Evolutionary conservation across 768 basidiomycete species (phyloP).

Genomic region (Amylocystis lapponica): DNA sequence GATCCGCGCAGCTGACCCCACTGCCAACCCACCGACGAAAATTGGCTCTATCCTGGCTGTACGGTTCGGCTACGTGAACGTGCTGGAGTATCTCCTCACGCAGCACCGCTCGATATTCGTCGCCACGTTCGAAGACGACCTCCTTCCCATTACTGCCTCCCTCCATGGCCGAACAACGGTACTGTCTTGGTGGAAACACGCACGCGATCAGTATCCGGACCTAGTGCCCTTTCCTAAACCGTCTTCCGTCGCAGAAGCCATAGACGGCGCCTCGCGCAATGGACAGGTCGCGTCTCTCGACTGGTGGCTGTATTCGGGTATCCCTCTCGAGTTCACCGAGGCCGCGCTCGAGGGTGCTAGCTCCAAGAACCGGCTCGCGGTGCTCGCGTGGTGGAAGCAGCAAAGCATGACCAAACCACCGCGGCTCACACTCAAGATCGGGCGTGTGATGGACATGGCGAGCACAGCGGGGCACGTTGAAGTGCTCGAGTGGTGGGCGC

Average conservation of each 20-base stretch:
- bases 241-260: conserved; percentile 56
- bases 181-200: conserved; percentile 79
- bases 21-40: conserved; percentile 54
- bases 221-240: conserved; percentile 50
- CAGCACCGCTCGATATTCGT: conserved; percentile 62
- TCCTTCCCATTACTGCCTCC: conserved; percentile 76
- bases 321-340: conserved; percentile 70
- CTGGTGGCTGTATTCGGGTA: conserved; percentile 73
- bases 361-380: conserved; percentile 66
- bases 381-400: conserved; percentile 81
- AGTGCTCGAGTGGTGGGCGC: conserved; percentile 82
- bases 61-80: conserved; percentile 69
- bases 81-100: conserved; percentile 69
- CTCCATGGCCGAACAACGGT: conserved; percentile 66
- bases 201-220: conserved; percentile 53
- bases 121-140: conserved; percentile 55
- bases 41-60: conserved; percentile 62
- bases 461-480: conserved; percentile 71
- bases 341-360: conserved; percentile 76
- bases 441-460: conserved; percentile 82
- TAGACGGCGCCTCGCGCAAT: conserved; percentile 74
- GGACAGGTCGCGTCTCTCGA: conserved; percentile 71
- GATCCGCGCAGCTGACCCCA: conserved; percentile 56
- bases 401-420: conserved; percentile 34
- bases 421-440: conserved; percentile 67